phyloP scores from a whole-genome alignment of 345 rosid genomes.

The Rhizophora apiculata region DNA sequence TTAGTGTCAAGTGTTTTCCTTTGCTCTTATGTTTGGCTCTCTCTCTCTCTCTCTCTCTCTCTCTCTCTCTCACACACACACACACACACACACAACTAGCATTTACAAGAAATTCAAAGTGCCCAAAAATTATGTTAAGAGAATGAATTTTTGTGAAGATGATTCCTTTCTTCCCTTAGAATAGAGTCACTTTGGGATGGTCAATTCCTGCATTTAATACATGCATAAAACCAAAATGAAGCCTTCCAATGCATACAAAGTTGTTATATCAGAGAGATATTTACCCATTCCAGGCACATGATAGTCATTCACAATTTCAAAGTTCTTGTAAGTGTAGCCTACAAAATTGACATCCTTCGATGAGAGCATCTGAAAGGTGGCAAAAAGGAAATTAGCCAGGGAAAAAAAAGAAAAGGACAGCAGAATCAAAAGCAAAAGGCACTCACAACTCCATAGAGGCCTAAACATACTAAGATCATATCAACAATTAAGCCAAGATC shows the following conservation, averaged over 20 bases:
- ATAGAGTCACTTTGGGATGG: too few species aligned
- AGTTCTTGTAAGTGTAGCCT: constrained; percentile 80
- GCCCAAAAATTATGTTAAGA: background rate
- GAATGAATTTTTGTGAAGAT: background rate
- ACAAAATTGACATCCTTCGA: constrained; percentile 78
- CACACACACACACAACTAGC: background rate
- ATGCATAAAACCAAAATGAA: background rate
- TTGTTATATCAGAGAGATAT: constrained; percentile 3
- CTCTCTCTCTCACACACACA: background rate
- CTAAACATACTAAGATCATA: background rate
- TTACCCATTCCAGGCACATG: constrained; percentile 82
- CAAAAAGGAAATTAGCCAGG: background rate
- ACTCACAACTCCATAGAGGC: too few species aligned
- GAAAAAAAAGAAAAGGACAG: background rate
- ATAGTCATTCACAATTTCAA: constrained; percentile 79
- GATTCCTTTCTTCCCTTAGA: background rate
- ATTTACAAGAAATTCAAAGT: background rate
- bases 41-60: background rate
- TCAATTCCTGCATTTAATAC: too few species aligned
- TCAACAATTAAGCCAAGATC: too few species aligned
- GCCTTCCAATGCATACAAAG: background rate
- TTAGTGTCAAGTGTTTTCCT: background rate
- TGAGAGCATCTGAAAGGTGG: constrained; percentile 62
- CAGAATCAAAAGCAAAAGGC: background rate
- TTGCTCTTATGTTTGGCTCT: background rate